Base-by-base conservation (phyloP, 352 stramenopile genomes). In the Phytophthora nicotianae region DNA sequence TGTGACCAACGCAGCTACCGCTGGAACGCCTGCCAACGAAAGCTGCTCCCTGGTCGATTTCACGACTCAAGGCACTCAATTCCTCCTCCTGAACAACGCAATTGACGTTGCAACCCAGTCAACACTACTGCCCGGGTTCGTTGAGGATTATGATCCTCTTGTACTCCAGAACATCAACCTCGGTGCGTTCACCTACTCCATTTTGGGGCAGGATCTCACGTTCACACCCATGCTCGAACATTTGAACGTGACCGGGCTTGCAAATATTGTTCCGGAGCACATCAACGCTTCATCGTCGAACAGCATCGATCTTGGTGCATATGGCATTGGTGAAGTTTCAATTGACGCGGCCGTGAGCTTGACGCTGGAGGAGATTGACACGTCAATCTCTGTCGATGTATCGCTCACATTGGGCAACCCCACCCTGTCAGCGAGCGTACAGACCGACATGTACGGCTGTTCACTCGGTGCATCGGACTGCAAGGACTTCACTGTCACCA, bases 81-180 rank as follows among this genome's bases (percentile, higher is more conserved):
- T 86, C 53, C 50, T 65, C 17, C 51, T 70, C 49, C 49, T 88
- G 50, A 86, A 86, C 72, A 70, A 76, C 24, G 43, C 79, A 10
- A 40, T 77, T 43, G 61, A 70, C 24, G 46, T 66, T 19, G 56
- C 24, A 8, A 57, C 50, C 0, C 49, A 62, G 13, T 69, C 56
- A 5, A 69, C 50, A 5, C 49, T 76, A 17, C 42, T 71, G 24
- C 37, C 49, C 52, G 65, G 40, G 0, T 48, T 68, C 50, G 37
- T 83, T 16, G 57, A 62, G 17, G 56, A 50, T 19, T 61, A 74
- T 38, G 77, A 84, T 50, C 74, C 77, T 23, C 45, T 83, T 17
- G 50, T 72, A 32, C 45, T 83, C 35, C 59, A 87, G 50, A 64
- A 66, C 37, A 62, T 83, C 23, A 50, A 72, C 24, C 66, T 75